A percentile compares a stretch with the other conserved stretches of the same genome.
These are phyloP conservation scores for Kewa caespitosa DNA, from an alignment of 179 eudicot species.

Conservation along the genomic window DNA sequence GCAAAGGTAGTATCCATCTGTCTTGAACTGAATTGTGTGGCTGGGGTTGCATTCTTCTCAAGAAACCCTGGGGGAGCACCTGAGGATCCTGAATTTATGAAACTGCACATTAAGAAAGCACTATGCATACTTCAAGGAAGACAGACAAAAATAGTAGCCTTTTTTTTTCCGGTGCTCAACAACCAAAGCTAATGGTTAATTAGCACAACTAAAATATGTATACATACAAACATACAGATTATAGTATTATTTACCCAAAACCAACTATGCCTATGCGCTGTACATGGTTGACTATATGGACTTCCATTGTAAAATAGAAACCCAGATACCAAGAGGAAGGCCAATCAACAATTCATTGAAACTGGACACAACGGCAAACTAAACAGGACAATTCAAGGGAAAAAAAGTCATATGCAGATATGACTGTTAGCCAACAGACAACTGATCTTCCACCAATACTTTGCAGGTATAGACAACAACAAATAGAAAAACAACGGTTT, in stretches of 20 bases:
- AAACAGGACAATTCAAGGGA: background rate
- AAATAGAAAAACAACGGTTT: too few relatives aligned
- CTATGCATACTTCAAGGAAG: background rate
- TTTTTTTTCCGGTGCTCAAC: background rate
- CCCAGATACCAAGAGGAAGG: background rate
- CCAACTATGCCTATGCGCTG: background rate
- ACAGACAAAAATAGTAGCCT: background rate
- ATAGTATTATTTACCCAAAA: background rate
- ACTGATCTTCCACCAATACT: constrained; percentile 4
- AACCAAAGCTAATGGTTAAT: background rate
- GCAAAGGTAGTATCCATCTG: constrained; percentile 9
- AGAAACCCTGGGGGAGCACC: constrained; percentile 33
- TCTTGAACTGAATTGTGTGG: constrained; percentile 22
- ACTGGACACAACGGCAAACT: background rate
- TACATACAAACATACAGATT: background rate
- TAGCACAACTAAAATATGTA: too few relatives aligned
- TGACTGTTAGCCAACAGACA: background rate
- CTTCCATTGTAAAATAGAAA: background rate
- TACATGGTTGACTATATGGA: background rate
- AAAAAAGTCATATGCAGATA: background rate
- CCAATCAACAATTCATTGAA: background rate
- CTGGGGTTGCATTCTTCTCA: constrained; percentile 22
- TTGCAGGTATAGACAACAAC: constrained; percentile 2
- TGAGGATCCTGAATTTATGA: constrained; percentile 25
- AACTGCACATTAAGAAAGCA: background rate